A percentile compares a stretch with the other conserved stretches of the same genome.
phyloP scores from a whole-genome alignment of 768 basidiomycete species.

The Naganishia vishniacii region DNA sequence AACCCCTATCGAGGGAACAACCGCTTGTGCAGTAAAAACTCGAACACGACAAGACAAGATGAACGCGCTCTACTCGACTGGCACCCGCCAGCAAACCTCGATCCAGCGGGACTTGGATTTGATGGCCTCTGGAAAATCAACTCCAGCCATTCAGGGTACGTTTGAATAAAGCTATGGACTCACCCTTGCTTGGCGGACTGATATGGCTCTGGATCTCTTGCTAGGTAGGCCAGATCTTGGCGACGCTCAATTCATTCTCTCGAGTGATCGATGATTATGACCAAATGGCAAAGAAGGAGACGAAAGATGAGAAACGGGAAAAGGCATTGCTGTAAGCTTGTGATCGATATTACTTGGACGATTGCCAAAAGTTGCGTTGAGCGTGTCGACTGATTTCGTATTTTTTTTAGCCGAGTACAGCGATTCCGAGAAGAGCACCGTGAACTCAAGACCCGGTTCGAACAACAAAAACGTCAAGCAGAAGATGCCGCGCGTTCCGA shows the following conservation, averaged over 20 bases:
- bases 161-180: background rate
- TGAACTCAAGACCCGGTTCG: slow-evolving; percentile 77
- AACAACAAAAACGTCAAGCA: slow-evolving; percentile 57
- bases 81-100: slow-evolving; percentile 23
- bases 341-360: too few relatives aligned
- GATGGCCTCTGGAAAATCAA: slow-evolving; percentile 24
- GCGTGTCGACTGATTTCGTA: too few relatives aligned
- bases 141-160: slow-evolving; percentile 28
- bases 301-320: slow-evolving; percentile 92
- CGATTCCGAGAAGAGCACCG: slow-evolving; percentile 83
- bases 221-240: slow-evolving; percentile 83
- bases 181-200: slow-evolving; percentile 26
- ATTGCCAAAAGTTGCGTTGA: too few relatives aligned
- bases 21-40: too few relatives aligned
- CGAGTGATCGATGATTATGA: slow-evolving; percentile 96
- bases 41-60: too few relatives aligned
- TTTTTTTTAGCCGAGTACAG: slow-evolving; percentile 63
- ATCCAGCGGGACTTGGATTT: slow-evolving; percentile 25
- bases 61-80: slow-evolving; percentile 29
- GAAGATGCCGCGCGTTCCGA: slow-evolving; percentile 58
- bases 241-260: slow-evolving; percentile 90
- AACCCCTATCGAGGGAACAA: too few relatives aligned
- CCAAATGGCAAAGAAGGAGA: slow-evolving; percentile 90
- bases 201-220: slow-evolving; percentile 35
- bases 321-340: slow-evolving; percentile 77